Evolutionary conservation across 192 early-diverging fungal species (phyloP), one percentile per base, ranked within the genome.

Genomic region (Ambispora gerdemannii): DNA sequence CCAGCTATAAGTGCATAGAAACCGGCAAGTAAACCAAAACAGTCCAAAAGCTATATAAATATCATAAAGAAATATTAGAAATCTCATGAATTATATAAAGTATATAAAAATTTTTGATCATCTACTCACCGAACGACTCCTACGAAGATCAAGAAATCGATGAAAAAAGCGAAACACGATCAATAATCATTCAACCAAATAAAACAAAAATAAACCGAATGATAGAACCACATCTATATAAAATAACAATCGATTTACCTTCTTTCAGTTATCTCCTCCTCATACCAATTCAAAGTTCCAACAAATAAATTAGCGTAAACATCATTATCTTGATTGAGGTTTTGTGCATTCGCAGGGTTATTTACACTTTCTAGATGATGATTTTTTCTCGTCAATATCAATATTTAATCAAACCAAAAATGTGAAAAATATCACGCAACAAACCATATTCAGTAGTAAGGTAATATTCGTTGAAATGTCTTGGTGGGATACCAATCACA

Each of bases 271-370:
- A 35, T 25, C 35, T 43, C 31, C 31, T 55, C 52, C 55, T 32
- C 13, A 69, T 50, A 69, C 67, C 67, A 69, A 69, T 69, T 56
- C 33, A 69, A 38, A 25, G 67, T 69, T 32, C 67, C 67, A 11
- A 55, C 28, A 30, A 69, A 69, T 28, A 69, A 55, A 69, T 69
- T 53, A n/a, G 32, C 50, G 55, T 69, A 69, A 31, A 56, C 20
- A 20, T 69, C 7, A 25, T 19, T 36, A 38, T 33, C 20, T 6
- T 66, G 36, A 24, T 13, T 49, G n/a, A 25, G 43, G 17, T 43
- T 34, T 30, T 50, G 27, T 51, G 20, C 28, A 11, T n/a, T 68
- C 7, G n/a, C 67, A 27, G 67, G 67, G 27, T 53, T 35, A 43
- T 43, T 56, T 3, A 69, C 67, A 3, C 47, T 30, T 55, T 69